Percentiles rank a stretch among this genome's conserved stretches.
Evolutionary conservation across 1,284 basidiomycete genomes (phyloP).

Genomic region (Ceratobasidium theobromae): DNA sequence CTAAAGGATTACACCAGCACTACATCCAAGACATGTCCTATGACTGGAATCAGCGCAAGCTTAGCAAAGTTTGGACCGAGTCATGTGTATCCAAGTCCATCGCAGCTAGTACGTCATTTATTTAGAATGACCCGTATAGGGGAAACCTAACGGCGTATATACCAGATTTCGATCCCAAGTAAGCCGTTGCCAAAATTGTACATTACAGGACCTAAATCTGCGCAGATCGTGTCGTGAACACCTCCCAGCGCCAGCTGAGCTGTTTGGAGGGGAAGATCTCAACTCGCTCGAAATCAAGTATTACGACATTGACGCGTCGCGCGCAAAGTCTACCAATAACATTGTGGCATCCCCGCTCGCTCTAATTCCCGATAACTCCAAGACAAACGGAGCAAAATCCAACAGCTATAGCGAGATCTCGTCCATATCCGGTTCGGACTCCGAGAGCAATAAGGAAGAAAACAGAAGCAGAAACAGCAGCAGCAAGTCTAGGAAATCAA

Average conservation of each 20-base stretch:
- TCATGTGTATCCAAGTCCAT: slow-evolving; percentile 29
- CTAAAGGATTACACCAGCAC: neutral
- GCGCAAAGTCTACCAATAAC: neutral
- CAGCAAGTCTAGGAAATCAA: too few relatives aligned
- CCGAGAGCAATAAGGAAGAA: too few relatives aligned
- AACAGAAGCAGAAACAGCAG: too few relatives aligned
- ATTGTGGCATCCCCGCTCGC: neutral
- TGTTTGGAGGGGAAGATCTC: slow-evolving; percentile 29
- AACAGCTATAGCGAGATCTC: too few relatives aligned
- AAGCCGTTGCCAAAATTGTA: neutral
- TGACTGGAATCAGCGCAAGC: slow-evolving; percentile 33
- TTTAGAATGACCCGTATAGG: neutral
- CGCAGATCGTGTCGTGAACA: slow-evolving; percentile 2
- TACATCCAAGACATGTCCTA: slow-evolving; percentile 15
- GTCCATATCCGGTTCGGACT: too few relatives aligned
- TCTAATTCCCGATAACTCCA: too few relatives aligned
- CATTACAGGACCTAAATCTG: neutral
- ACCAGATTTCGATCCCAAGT: slow-evolving; percentile 33
- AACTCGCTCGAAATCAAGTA: slow-evolving; percentile 21
- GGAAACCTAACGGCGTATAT: neutral
- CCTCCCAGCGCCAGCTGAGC: slow-evolving; percentile 9
- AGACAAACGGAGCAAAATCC: too few relatives aligned
- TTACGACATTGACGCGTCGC: neutral
- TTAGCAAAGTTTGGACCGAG: slow-evolving; percentile 32
- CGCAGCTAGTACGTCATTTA: slow-evolving; percentile 27